These are phyloP conservation scores for Lizanozyma gosingica DNA, from an alignment of 1,139 yeast species.

Conservation along the genomic window DNA sequence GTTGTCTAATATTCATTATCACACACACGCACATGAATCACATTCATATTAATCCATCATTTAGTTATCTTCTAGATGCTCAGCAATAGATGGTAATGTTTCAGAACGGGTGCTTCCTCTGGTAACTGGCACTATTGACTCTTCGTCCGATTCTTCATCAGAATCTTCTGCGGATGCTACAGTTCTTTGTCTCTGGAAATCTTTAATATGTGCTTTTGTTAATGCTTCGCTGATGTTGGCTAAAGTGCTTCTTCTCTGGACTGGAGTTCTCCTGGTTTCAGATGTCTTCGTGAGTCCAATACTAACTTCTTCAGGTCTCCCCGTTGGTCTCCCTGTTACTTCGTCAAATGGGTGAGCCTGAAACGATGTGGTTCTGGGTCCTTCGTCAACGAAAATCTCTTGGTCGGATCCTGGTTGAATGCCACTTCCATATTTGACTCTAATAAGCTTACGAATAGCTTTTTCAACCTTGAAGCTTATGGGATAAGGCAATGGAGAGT, in stretches of 20 bases:
- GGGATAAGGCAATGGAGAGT: slow-evolving; percentile 75
- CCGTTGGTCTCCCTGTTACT: slow-evolving; percentile 1
- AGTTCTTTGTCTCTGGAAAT: slow-evolving; percentile 64
- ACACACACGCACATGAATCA: too few relatives aligned
- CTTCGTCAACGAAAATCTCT: slow-evolving; percentile 2
- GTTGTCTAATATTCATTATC: too few relatives aligned
- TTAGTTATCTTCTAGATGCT: neutral
- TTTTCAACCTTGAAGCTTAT: slow-evolving; percentile 25
- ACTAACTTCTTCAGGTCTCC: neutral
- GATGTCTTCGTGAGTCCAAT: slow-evolving; percentile 3
- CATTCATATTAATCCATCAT: too few relatives aligned
- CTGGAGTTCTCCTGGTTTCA: neutral
- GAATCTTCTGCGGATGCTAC: slow-evolving; percentile 1
- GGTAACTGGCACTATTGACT: neutral
- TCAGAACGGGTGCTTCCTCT: neutral
- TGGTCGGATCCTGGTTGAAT: neutral
- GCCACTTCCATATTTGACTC: slow-evolving; percentile 18
- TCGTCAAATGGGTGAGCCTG: slow-evolving; percentile 5
- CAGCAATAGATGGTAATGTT: neutral
- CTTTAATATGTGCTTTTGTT: slow-evolving; percentile 78
- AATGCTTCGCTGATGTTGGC: slow-evolving; percentile 50
- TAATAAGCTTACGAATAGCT: slow-evolving; percentile 34
- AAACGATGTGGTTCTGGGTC: neutral
- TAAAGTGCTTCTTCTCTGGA: slow-evolving; percentile 1
- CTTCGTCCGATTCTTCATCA: neutral